These are phyloP conservation scores for Plasmodium blacklocki DNA, from an alignment of 169 alveolate species.

Conservation along the genomic window DNA sequence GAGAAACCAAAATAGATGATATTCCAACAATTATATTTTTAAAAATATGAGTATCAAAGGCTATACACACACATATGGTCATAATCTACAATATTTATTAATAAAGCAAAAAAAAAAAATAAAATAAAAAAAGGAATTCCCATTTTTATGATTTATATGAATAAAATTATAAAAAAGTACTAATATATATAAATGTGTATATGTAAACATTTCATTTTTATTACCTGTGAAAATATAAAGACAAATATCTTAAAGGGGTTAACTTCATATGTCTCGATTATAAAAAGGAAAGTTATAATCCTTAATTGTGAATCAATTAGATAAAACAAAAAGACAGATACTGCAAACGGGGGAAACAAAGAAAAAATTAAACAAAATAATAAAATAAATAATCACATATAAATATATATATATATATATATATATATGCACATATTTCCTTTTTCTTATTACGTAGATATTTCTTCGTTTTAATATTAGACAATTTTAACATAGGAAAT, in stretches of 20 bases:
- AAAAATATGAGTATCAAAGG: constrained; percentile 73
- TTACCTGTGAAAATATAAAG: constrained; percentile 71
- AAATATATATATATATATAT: not conserved
- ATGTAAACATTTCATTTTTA: not conserved
- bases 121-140: not conserved
- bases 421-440: not conserved
- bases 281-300: constrained; percentile 68
- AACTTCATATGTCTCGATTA: constrained; percentile 69
- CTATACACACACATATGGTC: constrained; percentile 75
- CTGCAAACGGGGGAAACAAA: constrained; percentile 9
- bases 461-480: constrained; percentile 54
- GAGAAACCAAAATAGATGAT: constrained; percentile 71
- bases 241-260: constrained; percentile 74
- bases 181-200: not conserved
- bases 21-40: constrained; percentile 75
- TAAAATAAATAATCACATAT: constrained; percentile 5
- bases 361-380: not conserved
- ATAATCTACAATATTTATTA: constrained; percentile 16
- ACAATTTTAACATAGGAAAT: constrained; percentile 38
- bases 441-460: constrained; percentile 28
- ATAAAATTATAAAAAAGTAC: not conserved
- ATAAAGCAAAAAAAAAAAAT: not conserved
- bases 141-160: not conserved
- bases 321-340: constrained; percentile 53
- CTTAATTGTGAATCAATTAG: constrained; percentile 75